These are phyloP conservation scores for Huntiella decipiens DNA, from an alignment of 2,329 filamentous ascomycete genomes.

Conservation along the genomic window DNA sequence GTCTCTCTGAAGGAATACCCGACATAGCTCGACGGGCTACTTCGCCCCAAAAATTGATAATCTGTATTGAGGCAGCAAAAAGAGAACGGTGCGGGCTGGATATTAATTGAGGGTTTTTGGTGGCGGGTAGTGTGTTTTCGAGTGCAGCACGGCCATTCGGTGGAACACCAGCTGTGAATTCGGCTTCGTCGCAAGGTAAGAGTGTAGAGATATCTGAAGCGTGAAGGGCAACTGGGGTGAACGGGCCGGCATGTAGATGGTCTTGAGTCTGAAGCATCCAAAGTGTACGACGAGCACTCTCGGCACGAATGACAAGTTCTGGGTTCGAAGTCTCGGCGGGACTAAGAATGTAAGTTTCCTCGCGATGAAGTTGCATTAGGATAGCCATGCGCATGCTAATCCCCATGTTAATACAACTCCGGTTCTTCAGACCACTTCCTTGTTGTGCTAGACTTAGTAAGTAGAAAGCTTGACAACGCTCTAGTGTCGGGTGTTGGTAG, in stretches of 20 bases:
- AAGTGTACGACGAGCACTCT: constrained; percentile 37
- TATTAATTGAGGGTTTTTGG: constrained; percentile 25
- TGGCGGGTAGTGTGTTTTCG: constrained; percentile 31
- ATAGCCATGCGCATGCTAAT: constrained; percentile 37
- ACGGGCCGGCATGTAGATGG: constrained; percentile 33
- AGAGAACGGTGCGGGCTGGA: constrained; percentile 28
- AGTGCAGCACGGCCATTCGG: constrained; percentile 32
- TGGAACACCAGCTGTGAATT: constrained; percentile 29
- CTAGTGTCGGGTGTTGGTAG: constrained; percentile 32
- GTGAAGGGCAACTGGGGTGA: constrained; percentile 30
- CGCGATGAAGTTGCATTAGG: constrained; percentile 33
- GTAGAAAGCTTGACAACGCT: constrained; percentile 39
- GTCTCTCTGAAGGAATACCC: constrained; percentile 12
- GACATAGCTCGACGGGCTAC: constrained; percentile 18
- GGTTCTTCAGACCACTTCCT: constrained; percentile 32
- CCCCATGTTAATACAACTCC: constrained; percentile 39
- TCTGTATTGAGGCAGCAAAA: constrained; percentile 36
- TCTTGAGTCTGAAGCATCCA: constrained; percentile 43
- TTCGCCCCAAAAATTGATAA: constrained; percentile 34
- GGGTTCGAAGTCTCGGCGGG: constrained; percentile 20
- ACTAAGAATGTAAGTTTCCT: constrained; percentile 30
- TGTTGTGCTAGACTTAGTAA: constrained; percentile 40
- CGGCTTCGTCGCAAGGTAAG: constrained; percentile 32
- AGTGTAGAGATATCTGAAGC: constrained; percentile 35
- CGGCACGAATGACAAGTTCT: constrained; percentile 28